Evolutionary conservation across 2,329 filamentous ascomycete genomes (phyloP), one percentile per base, ranked within the genome.

Genomic region (Ceratocystis diversiconidia): DNA sequence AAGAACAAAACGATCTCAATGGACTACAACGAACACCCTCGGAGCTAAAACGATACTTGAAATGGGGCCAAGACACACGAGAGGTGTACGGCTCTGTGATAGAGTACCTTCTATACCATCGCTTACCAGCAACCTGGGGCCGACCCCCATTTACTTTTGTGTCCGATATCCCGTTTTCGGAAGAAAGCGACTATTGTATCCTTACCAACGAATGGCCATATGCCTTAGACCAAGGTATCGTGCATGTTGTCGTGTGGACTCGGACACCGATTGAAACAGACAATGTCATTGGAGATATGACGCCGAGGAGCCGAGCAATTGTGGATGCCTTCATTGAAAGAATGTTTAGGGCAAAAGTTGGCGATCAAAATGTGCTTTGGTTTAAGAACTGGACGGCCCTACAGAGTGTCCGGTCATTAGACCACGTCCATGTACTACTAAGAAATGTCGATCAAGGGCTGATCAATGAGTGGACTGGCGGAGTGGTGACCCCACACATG

Each of bases 131-230:
- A 65, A 71, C 74, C 64, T 96, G 92, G 92, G 82, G 82, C 1
- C 69, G 72, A 36, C 80, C 81, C 17, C 83, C 83, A 3, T 86
- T 85, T 72, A 76, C 74, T 12, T 79, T 80, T 3, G 73, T 72
- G 60, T 84, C 81, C 5, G 68, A 71, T 2, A 71, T 77, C 30
- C 83, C 83, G 8, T 84, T 86, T 69, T 73, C 77, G 28, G 75
- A 82, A 55, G 72, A 78, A 3, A 79, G 79, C 43, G 84, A 86
- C 74, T 86, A 81, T 73, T 85, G 84, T 68, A 87, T 95, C 63
- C 77, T 96, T 57, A 79, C 85, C 73, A 96, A 97, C 72, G 92
- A 96, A 79, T 97, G 91, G 92, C 92, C 92, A 0, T 96, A 96
- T 71, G 91, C 89, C 2, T 76, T 96, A 61, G 79, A 78, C 0